phyloP scores from a whole-genome alignment of 2,329 filamentous ascomycete species.

The Colletotrichum spinosum region DNA sequence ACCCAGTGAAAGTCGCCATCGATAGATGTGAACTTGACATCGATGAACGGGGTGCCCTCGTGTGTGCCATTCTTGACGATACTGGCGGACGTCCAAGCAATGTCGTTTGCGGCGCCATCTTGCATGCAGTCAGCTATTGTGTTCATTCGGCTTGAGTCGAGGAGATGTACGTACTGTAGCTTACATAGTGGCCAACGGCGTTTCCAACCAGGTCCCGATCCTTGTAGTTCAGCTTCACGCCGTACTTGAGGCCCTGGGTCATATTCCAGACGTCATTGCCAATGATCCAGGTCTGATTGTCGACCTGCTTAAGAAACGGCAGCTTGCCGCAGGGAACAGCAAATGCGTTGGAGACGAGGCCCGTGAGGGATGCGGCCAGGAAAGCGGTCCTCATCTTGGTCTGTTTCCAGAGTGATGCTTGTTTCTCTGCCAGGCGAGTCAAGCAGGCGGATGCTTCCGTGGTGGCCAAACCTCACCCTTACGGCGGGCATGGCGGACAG shows the following conservation, averaged over 20 bases:
- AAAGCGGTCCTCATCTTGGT: conserved; percentile 24
- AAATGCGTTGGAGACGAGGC: conserved; percentile 8
- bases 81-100: conserved; percentile 59
- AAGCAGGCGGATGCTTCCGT: not conserved
- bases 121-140: not conserved
- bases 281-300: conserved; percentile 45
- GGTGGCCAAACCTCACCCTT: not conserved
- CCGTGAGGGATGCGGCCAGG: conserved; percentile 20
- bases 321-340: conserved; percentile 19
- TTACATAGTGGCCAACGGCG: conserved; percentile 47
- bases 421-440: not conserved
- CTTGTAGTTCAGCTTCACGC: conserved; percentile 44
- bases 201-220: conserved; percentile 45
- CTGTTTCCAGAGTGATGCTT: not conserved
- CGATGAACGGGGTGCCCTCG: conserved; percentile 55
- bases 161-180: conserved; percentile 42
- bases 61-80: conserved; percentile 48
- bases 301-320: conserved; percentile 44
- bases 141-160: not conserved
- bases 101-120: conserved; percentile 60
- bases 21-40: conserved; percentile 58
- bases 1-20: conserved; percentile 66
- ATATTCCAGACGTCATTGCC: conserved; percentile 47
- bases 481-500: not conserved
- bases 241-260: conserved; percentile 42